Evolutionary conservation across 129 eudicot species (phyloP).

Genomic region (Kitagawia praeruptora): DNA sequence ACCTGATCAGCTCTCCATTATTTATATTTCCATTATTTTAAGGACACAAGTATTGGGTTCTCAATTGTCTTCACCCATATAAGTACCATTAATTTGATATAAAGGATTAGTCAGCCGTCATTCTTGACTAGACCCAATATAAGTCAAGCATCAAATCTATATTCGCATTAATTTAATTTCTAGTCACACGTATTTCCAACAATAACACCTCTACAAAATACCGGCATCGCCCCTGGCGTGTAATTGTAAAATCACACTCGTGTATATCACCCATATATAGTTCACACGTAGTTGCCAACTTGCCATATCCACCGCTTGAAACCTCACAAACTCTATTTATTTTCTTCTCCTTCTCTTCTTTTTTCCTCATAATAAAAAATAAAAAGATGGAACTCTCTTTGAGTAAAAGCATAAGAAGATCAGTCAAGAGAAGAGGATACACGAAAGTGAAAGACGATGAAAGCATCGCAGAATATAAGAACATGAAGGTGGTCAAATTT

Average conservation of each 20-base stretch:
- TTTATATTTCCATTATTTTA: too few relatives aligned
- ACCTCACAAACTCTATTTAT: not conserved
- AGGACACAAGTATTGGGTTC: too few relatives aligned
- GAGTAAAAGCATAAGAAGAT: constrained; percentile 15
- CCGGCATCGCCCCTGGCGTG: not conserved
- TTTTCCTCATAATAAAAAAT: not conserved
- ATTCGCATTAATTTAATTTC: not conserved
- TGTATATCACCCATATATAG: too few relatives aligned
- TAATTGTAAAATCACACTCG: not conserved
- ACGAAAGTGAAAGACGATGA: constrained; percentile 9
- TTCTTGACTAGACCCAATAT: not conserved
- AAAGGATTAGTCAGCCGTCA: not conserved
- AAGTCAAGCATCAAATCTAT: not conserved
- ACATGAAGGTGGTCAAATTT: constrained; percentile 19
- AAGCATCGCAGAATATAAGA: constrained; percentile 4
- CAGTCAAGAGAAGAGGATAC: constrained; percentile 35
- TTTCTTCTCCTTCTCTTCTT: not conserved
- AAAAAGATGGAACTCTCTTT: constrained; percentile 9
- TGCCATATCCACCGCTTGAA: not conserved
- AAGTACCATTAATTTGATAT: not conserved
- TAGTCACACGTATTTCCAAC: not conserved
- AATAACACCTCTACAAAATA: not conserved
- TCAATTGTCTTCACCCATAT: too few relatives aligned
- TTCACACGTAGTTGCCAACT: not conserved
- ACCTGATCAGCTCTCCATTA: too few relatives aligned